Evolutionary conservation across 2,329 filamentous ascomycete species (phyloP), one percentile per base, ranked within the genome.

Genomic region (Claviceps pazoutovae): DNA sequence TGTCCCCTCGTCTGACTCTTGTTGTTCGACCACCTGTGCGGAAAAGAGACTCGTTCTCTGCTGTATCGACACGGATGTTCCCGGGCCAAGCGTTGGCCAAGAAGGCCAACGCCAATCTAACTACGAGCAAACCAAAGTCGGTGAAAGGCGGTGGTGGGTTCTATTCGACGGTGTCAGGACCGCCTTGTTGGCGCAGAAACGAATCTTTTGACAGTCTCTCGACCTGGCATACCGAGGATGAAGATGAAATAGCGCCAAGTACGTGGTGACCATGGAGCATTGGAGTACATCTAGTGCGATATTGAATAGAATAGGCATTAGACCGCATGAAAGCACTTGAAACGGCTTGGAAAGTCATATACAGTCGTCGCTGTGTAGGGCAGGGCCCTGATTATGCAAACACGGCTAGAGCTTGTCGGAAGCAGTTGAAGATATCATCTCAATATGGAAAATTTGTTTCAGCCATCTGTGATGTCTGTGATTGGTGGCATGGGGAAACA

Each of bases 41-140:
- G 53, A 83, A 83, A 69, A 83, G 82, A 70, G 83, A 83, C 60
- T 82, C 79, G 0, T 83, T 84, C 60, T 79, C 78, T 9, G 71
- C 74, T 16, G 76, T 83, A 8, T 82, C 79, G 2, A 73, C 64
- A 57, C 83, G 79, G 78, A 68, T 83, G 26, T 78, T 76, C 57
- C 70, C 74, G 45, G 62, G 65, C 17, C 58, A 67, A 38, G 58
- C 64, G 46, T 61, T 69, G 52, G 63, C 65, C 50, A 63, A 61
- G 17, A 68, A 71, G 49, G 62, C 71, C 49, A 72, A 70, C 52
- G 59, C 74, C 34, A 72, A 77, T 54, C 73, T 73, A 3, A 64
- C 80, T 26, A 82, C 78, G 46, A 82, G 80, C 56, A 64, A 64
- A 4, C 78, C 78, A 2, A 72, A 65, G 42, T 75, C 78, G 9